Evolutionary conservation across 441 rosid species (phyloP), one percentile per base, ranked within the genome.

Genomic region (Macaranga tanarius): DNA sequence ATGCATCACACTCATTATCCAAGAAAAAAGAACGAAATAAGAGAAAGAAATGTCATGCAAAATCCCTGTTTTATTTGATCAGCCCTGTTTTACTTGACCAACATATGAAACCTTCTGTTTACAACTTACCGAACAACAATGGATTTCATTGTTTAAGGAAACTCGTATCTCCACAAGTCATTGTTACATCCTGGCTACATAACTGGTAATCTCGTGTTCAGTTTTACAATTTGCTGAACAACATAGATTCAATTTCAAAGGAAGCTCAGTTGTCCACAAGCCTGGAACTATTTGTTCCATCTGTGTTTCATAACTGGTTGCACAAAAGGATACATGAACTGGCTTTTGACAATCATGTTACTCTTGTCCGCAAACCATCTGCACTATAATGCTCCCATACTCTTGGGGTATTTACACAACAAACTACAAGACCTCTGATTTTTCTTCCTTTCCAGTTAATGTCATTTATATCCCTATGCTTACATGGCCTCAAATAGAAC

Each of bases 401-500:
- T 19, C 42, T 45, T 45, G 38, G 28, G 6, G 56, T 65, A 62
- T 66, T 34, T 51, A 44, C 72, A 71, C 28, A 38, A 26, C 11
- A 61, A 44, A 12, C 69, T 25, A 26, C 7, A 31, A 17, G 26
- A 56, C 8, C 22, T 28, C 12, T 0, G 9, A 16, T 17, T 51
- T 66, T 54, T 31, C 34, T 31, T 42, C 9, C 47, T 31, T 2
- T 71, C 72, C 44, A 7, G 13, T 0, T 22, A 55, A 71, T 31
- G 23, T 8, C 28, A 9, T 34, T 56, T 42, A 19, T 44, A 28
- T 57, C 20, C 44, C 48, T 40, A 1, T 3, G 11, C 51, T 75
- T 74, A 89, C 65, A 79, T 81, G 45, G 88, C 82, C 79, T 89
- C 92, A 4, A 86, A 85, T 2, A 90, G 80, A 65, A 86, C 83